phyloP scores from a whole-genome alignment of 1,284 basidiomycete species.

The Erythrobasidium hasegawianum region DNA sequence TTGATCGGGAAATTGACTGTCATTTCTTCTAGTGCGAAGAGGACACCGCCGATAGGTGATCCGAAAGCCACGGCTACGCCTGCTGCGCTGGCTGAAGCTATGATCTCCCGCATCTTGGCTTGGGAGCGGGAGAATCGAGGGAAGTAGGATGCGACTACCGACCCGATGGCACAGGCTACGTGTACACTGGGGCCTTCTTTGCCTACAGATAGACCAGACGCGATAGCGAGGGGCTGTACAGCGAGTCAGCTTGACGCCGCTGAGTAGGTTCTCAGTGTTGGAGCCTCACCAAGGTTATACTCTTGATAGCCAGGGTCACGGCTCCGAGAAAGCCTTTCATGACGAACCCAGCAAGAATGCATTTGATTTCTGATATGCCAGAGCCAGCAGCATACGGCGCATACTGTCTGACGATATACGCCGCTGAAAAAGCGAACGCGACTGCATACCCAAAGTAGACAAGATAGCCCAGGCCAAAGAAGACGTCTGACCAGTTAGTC shows the following conservation, averaged over 20 bases:
- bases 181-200: slow-evolving; percentile 99
- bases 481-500: slow-evolving; percentile 81
- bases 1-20: slow-evolving; percentile 92
- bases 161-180: slow-evolving; percentile 90
- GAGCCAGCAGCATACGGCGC: slow-evolving; percentile 96
- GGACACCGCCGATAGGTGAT: slow-evolving; percentile 92
- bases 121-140: slow-evolving; percentile 79
- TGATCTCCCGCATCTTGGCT: slow-evolving; percentile 93
- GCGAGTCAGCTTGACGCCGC: not conserved
- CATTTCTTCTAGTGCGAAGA: slow-evolving; percentile 93
- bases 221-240: slow-evolving; percentile 85
- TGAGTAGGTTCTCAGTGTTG: too few relatives aligned
- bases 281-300: slow-evolving; percentile 71
- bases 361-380: slow-evolving; percentile 98
- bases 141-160: slow-evolving; percentile 78
- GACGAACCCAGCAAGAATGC: slow-evolving; percentile 92
- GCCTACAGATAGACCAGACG: slow-evolving; percentile 92
- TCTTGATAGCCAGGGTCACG: slow-evolving; percentile 86
- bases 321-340: slow-evolving; percentile 92
- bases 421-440: slow-evolving; percentile 72
- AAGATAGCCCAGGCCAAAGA: slow-evolving; percentile 62
- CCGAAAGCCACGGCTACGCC: slow-evolving; percentile 98
- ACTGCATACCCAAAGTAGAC: slow-evolving; percentile 87
- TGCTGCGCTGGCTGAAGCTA: slow-evolving; percentile 92
- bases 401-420: slow-evolving; percentile 80